Evolutionary conservation across 2,329 filamentous ascomycete species (phyloP), one percentile per base, ranked within the genome.

Genomic region (Phyllosticta citribraziliensis): DNA sequence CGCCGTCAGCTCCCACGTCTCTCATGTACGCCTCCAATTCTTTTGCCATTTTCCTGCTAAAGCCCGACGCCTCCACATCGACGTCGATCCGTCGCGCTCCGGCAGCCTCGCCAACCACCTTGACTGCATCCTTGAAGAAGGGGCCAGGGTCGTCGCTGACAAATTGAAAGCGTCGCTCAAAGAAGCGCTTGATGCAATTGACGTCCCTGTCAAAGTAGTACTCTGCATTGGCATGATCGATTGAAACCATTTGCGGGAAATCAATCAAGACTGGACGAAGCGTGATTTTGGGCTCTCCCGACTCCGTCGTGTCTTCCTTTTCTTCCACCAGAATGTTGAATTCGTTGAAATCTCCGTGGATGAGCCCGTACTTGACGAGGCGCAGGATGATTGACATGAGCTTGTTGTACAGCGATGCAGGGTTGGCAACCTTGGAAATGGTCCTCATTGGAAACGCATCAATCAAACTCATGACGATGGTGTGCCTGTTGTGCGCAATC

Each of bases 131-230:
- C 56, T 85, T 84, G 75, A 91, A 97, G 73, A 88, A 90, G 0
- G 94, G 95, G 0, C 94, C 95, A 0, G 87, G 84, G 64, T 88
- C 84, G 50, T 92, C 88, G 71, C 86, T 88, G 2, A 85, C 85
- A 71, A 97, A 99, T 66, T 91, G 87, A 74, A 96, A 99, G 30
- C 91, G 85, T 22, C 92, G 82, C 70, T 89, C 82, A 71, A 99
- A 99, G 74, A 96, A 99, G 33, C 89, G 85, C 77, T 97, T 97
- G 69, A 99, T 88, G 74, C 95, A 99, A 65, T 89, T 86, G 14
- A 99, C 92, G 68, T 99, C 94, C 65, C 94, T 87, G 72, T 97
- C 89, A 73, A 99, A 99, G 75, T 99, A 97, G 84, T 92, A 95
- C 71, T 96, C 88, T 19, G 94, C 95, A 70, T 99, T 97, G 40